These are phyloP conservation scores for Paralagenidium karlingii DNA, from an alignment of 352 stramenopile genomes.

Conservation along the genomic window DNA sequence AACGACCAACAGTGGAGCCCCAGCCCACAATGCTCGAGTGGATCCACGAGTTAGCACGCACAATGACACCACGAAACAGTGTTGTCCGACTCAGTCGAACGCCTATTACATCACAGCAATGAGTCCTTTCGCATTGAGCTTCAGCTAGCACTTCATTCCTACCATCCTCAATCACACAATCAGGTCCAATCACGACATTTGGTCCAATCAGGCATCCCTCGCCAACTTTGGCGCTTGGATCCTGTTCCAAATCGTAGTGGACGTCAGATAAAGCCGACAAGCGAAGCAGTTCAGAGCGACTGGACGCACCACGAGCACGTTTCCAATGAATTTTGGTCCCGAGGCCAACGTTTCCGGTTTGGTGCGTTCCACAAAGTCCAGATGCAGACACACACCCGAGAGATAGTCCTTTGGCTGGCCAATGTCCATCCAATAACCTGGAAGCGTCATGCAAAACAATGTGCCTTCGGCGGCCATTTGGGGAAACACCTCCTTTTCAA, in stretches of 20 bases:
- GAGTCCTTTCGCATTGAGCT: too few relatives aligned
- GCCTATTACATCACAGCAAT: constrained; percentile 11
- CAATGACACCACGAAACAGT: constrained; percentile 57
- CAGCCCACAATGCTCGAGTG: constrained; percentile 84
- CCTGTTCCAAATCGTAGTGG: constrained; percentile 11
- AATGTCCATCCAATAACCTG: constrained; percentile 87
- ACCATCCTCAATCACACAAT: constrained; percentile 80
- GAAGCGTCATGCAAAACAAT: constrained; percentile 74
- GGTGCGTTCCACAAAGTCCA: constrained; percentile 52
- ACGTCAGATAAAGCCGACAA: neutral
- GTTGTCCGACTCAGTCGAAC: constrained; percentile 74
- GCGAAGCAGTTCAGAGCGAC: neutral
- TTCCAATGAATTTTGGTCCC: constrained; percentile 66
- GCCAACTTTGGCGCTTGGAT: constrained; percentile 60
- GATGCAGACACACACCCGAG: constrained; percentile 74
- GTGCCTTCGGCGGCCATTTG: constrained; percentile 82
- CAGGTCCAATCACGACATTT: constrained; percentile 72
- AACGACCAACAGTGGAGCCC: constrained; percentile 76
- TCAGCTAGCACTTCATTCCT: too few relatives aligned
- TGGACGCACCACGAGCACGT: constrained; percentile 58
- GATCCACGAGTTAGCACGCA: constrained; percentile 76
- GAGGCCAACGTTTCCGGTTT: constrained; percentile 31
- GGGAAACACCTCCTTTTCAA: constrained; percentile 86
- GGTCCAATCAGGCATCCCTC: constrained; percentile 72
- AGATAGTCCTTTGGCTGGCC: constrained; percentile 86